Evolutionary conservation across 1,284 basidiomycete species (phyloP).

Genomic region (Ceratobasidium papillatum): DNA sequence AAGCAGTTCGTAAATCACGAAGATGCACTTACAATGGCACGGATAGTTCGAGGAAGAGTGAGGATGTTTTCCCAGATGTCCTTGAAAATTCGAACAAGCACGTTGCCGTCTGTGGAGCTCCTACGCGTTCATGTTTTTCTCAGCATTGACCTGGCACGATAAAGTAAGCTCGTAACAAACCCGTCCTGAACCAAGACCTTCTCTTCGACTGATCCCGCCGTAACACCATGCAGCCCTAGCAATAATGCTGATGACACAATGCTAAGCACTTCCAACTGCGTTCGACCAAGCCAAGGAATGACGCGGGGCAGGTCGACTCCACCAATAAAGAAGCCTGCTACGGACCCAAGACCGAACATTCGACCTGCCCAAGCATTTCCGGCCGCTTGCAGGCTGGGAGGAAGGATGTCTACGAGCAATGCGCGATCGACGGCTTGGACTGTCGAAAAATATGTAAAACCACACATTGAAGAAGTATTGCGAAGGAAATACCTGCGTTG

Average conservation of each 20-base stretch:
- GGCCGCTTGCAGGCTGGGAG: constrained; percentile 53
- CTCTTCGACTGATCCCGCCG: constrained; percentile 66
- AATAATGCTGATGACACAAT: constrained; percentile 58
- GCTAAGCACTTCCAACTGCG: constrained; percentile 78
- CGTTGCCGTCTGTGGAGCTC: constrained; percentile 1
- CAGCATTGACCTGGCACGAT: background rate
- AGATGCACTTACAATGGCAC: constrained; percentile 73
- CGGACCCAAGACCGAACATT: constrained; percentile 84
- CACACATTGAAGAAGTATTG: background rate
- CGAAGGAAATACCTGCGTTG: constrained; percentile 71
- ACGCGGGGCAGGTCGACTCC: constrained; percentile 73
- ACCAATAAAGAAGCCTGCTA: constrained; percentile 86
- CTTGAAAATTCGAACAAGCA: constrained; percentile 56
- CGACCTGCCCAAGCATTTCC: constrained; percentile 96
- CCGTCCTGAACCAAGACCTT: constrained; percentile 64
- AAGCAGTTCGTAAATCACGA: constrained; percentile 34
- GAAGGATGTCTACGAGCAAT: constrained; percentile 76
- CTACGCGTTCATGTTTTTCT: constrained; percentile 9
- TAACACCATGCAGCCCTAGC: constrained; percentile 53
- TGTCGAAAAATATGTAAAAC: constrained; percentile 47
- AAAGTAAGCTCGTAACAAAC: constrained; percentile 50
- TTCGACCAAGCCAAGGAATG: constrained; percentile 76
- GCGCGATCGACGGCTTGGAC: constrained; percentile 87
- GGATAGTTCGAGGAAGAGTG: constrained; percentile 76
- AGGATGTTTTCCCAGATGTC: constrained; percentile 75